Conservation (phyloP, 2,329 filamentous ascomycete species). For the Curvularia sp. region DNA sequence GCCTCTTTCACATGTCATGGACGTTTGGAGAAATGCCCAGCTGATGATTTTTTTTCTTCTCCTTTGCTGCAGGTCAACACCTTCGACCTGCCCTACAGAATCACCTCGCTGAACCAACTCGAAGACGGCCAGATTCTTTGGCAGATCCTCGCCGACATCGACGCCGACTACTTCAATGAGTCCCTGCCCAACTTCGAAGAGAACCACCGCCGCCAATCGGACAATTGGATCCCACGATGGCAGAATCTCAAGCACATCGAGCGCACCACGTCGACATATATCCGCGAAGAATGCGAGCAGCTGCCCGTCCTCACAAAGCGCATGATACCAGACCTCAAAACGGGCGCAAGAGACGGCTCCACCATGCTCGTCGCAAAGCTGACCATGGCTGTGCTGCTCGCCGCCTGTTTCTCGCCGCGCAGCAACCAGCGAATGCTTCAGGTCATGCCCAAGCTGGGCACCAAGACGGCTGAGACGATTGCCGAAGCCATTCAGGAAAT, state of each 20-base stretch:
- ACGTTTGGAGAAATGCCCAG: background rate
- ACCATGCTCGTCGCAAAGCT: slow-evolving; percentile 53
- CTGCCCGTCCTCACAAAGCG: slow-evolving; percentile 50
- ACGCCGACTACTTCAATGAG: slow-evolving; percentile 58
- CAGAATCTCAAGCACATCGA: slow-evolving; percentile 62
- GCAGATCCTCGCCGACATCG: slow-evolving; percentile 58
- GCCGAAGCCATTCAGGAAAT: slow-evolving; percentile 53
- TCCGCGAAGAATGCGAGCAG: slow-evolving; percentile 55
- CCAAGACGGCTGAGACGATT: slow-evolving; percentile 48
- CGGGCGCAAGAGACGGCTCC: slow-evolving; percentile 56
- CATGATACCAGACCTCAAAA: slow-evolving; percentile 58
- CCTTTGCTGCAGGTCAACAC: slow-evolving; percentile 50
- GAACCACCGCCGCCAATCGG: slow-evolving; percentile 51
- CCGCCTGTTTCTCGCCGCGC: slow-evolving; percentile 57
- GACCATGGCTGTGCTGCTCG: slow-evolving; percentile 59
- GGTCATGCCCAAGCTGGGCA: slow-evolving; percentile 50
- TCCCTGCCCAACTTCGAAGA: slow-evolving; percentile 56
- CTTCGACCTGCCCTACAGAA: slow-evolving; percentile 51
- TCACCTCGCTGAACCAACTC: slow-evolving; percentile 53
- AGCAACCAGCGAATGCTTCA: slow-evolving; percentile 58
- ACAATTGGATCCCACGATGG: slow-evolving; percentile 61
- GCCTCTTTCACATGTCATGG: background rate
- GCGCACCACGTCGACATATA: slow-evolving; percentile 57
- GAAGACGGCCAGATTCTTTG: slow-evolving; percentile 58
- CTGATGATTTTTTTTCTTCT: background rate